Evolutionary conservation across 2,329 filamentous ascomycete genomes (phyloP), one percentile per base, ranked within the genome.

Genomic region (Pseudogymnoascus sp.): DNA sequence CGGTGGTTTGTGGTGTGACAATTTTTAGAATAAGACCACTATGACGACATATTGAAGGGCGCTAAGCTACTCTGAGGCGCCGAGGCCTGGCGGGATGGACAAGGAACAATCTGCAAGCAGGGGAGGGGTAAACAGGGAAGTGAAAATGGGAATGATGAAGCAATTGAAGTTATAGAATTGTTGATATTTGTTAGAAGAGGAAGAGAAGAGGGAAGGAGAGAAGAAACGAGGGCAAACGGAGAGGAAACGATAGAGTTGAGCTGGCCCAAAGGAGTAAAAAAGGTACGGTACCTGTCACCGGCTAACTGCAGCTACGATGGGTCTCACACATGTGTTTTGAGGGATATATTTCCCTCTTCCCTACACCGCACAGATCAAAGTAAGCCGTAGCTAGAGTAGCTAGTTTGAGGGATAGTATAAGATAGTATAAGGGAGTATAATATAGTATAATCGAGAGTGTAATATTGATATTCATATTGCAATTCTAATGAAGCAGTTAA

Each of bases 291-390:
- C 48, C 48, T 54, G 25, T n/a, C 25, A 54, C 14, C 21, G 5
- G 25, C 48, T 23, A 54, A 6, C 14, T 28, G 14, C 25, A 23
- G 21, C 13, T 25, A 3, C 31, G 48, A 31, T 54, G 48, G 48
- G 48, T 34, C 31, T n/a, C 23, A 6, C 2, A 54, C 48, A 31
- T n/a, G 21, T 54, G 48, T 54, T 31, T 54, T 54, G 48, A 54
- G 48, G 48, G 48, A 54, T 54, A 54, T 54, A 54, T 54, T 54
- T 54, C 48, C 48, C 48, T 48, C 43, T 54, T 54, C 48, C 48
- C 23, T 34, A 34, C 31, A 54, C 48, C 48, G 48, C 48, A 54
- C 23, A 4, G n/a, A 7, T 8, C 6, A 31, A 6, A 31, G 48
- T 54, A 28, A 54, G 28, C 7, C 8, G 31, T 34, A 34, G 31